phyloP scores from a whole-genome alignment of 2,329 filamentous ascomycete species.

The Hymenotorrendiella dingleyae region DNA sequence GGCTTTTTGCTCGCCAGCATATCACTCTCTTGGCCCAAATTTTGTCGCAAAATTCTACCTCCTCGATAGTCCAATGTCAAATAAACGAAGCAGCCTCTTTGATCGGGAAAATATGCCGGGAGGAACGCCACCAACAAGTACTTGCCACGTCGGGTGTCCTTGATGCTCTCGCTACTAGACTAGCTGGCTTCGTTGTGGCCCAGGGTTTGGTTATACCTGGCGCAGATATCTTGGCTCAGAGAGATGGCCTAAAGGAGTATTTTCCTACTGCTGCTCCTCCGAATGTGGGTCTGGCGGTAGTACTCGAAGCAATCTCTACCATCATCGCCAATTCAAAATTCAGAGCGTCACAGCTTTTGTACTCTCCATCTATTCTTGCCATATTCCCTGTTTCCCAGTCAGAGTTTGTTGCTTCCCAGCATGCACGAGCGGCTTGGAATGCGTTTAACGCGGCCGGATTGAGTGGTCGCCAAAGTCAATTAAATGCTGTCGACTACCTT shows the following conservation, averaged over 20 bases:
- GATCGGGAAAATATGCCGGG: constrained; percentile 55
- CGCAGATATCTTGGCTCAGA: constrained; percentile 48
- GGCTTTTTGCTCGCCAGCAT: constrained; percentile 57
- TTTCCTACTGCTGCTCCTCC: constrained; percentile 58
- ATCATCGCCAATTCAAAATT: constrained; percentile 76
- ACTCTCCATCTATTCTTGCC: constrained; percentile 62
- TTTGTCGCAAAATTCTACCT: constrained; percentile 51
- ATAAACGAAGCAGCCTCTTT: constrained; percentile 53
- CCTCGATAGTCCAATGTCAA: constrained; percentile 52
- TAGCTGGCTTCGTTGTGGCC: constrained; percentile 65
- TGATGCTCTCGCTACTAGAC: constrained; percentile 67
- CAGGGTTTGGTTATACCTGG: constrained; percentile 64
- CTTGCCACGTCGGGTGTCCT: constrained; percentile 69
- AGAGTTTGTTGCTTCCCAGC: constrained; percentile 44
- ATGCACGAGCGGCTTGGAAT: constrained; percentile 45
- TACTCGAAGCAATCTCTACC: constrained; percentile 71
- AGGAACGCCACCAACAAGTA: constrained; percentile 64
- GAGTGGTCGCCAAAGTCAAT: constrained; percentile 27
- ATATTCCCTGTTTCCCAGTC: constrained; percentile 54
- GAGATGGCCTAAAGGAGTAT: constrained; percentile 47
- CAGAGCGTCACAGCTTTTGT: constrained; percentile 65
- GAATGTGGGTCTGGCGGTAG: constrained; percentile 55
- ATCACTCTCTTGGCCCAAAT: constrained; percentile 61
- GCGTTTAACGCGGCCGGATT: constrained; percentile 48
- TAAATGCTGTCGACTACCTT: constrained; percentile 59